These are phyloP conservation scores for Penicillium herquei DNA, from an alignment of 495 filamentous ascomycete species.

Conservation along the genomic window DNA sequence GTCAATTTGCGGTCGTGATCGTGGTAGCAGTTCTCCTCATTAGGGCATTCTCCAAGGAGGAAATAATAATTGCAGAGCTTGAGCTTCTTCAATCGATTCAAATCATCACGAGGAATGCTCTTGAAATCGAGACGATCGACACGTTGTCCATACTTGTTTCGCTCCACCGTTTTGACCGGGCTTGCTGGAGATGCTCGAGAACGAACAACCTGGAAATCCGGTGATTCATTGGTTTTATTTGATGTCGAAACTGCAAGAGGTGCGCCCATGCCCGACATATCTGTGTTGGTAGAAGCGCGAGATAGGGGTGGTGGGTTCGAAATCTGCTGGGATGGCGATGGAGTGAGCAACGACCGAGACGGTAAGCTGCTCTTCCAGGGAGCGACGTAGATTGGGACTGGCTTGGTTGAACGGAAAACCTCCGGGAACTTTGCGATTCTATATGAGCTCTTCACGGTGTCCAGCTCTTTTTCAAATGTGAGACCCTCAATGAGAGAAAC, in stretches of 20 bases:
- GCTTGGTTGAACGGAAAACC: slow-evolving; percentile 67
- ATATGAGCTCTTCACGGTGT: slow-evolving; percentile 51
- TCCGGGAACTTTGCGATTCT: slow-evolving; percentile 57
- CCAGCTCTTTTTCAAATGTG: slow-evolving; percentile 66
- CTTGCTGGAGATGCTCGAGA: slow-evolving; percentile 53
- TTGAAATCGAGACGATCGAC: slow-evolving; percentile 58
- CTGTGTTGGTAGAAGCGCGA: slow-evolving; percentile 43
- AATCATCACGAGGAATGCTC: slow-evolving; percentile 56
- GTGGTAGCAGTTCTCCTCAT: slow-evolving; percentile 66
- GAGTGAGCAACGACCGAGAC: slow-evolving; percentile 34
- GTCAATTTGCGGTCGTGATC: slow-evolving; percentile 71
- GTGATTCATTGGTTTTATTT: slow-evolving; percentile 29
- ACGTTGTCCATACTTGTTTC: slow-evolving; percentile 73
- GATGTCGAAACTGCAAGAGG: slow-evolving; percentile 31
- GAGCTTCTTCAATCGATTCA: slow-evolving; percentile 60
- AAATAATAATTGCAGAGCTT: slow-evolving; percentile 88
- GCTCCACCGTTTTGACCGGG: slow-evolving; percentile 52
- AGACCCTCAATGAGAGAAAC: slow-evolving; percentile 74
- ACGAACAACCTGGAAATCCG: slow-evolving; percentile 44
- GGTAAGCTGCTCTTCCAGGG: slow-evolving; percentile 39
- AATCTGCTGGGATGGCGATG: slow-evolving; percentile 44
- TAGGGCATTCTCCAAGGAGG: slow-evolving; percentile 70
- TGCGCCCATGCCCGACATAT: slow-evolving; percentile 33
- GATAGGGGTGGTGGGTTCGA: slow-evolving; percentile 31
- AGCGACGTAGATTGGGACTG: slow-evolving; percentile 43